These are phyloP conservation scores for Millerozyma acaciae DNA, from an alignment of 805 yeast genomes.

Conservation along the genomic window DNA sequence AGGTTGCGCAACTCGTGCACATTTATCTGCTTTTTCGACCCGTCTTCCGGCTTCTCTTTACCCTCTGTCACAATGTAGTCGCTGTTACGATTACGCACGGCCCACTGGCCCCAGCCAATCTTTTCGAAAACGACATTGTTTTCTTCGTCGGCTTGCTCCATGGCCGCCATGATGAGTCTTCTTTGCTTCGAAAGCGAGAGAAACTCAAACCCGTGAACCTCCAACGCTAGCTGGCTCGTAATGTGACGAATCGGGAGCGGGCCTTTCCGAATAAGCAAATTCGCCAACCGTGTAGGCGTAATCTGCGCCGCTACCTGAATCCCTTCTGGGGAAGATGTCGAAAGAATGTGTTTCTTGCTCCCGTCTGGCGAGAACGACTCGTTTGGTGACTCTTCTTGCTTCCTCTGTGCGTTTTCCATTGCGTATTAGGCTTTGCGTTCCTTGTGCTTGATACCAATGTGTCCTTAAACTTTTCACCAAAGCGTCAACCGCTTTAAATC, in stretches of 20 bases:
- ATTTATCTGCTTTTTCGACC: slow-evolving; percentile 22
- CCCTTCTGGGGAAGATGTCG: slow-evolving; percentile 84
- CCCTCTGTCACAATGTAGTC: slow-evolving; percentile 48
- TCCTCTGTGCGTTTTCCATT: no score
- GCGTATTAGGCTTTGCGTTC: no score
- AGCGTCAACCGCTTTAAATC: no score
- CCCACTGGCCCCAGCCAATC: slow-evolving; percentile 99
- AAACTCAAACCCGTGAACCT: slow-evolving; percentile 75
- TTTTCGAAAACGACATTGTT: slow-evolving; percentile 77
- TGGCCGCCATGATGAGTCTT: slow-evolving; percentile 82
- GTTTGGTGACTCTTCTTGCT: not conserved
- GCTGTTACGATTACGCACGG: slow-evolving; percentile 55
- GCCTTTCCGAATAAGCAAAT: slow-evolving; percentile 65
- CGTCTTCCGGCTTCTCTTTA: slow-evolving; percentile 17
- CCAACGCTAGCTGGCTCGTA: slow-evolving; percentile 69
- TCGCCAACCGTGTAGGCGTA: slow-evolving; percentile 74
- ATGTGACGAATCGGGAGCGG: slow-evolving; percentile 89
- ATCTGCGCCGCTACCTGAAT: slow-evolving; percentile 83
- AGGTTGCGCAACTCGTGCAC: slow-evolving; percentile 33
- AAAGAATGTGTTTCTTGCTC: slow-evolving; percentile 31
- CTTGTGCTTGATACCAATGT: slow-evolving; percentile 1
- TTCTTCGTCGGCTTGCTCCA: slow-evolving; percentile 64
- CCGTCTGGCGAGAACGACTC: slow-evolving; percentile 2
- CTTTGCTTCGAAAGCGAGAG: slow-evolving; percentile 85
- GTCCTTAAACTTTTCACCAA: no score